phyloP scores from a whole-genome alignment of 805 yeast species.

The Candida nonsorbophila region DNA sequence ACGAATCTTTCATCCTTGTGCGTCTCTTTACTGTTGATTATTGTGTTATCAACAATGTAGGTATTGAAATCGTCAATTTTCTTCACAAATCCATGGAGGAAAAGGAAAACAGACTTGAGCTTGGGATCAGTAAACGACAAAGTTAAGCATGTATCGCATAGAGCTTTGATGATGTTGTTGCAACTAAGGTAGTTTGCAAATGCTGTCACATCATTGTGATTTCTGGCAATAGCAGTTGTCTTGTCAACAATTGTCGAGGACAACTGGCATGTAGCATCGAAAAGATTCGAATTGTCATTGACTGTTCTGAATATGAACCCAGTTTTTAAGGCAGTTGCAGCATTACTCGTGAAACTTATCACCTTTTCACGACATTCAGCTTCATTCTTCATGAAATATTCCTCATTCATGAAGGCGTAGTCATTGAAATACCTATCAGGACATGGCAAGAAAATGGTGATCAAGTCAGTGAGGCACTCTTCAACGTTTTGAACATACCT shows the following conservation, averaged over 20 bases:
- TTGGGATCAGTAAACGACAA: constrained; percentile 28
- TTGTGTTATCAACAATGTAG: constrained; percentile 9
- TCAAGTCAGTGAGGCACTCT: constrained; percentile 26
- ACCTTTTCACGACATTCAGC: constrained; percentile 11
- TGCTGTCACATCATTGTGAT: constrained; percentile 17
- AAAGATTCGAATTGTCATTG: constrained; percentile 15
- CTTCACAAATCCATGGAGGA: constrained; percentile 27
- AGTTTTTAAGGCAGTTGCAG: constrained; percentile 12
- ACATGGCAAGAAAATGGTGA: constrained; percentile 24
- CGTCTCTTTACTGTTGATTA: constrained; percentile 8
- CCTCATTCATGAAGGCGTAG: constrained; percentile 14
- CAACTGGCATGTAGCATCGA: constrained; percentile 29
- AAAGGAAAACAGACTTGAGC: constrained; percentile 30
- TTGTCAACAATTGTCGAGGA: constrained; percentile 23
- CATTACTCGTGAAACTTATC: constrained; percentile 17
- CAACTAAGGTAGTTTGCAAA: constrained; percentile 22
- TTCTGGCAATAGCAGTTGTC: constrained; percentile 9
- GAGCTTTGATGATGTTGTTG: constrained; percentile 25
- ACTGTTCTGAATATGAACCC: constrained; percentile 12
- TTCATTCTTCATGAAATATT: constrained; percentile 8
- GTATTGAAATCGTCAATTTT: constrained; percentile 15
- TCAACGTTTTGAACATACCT: constrained; percentile 13
- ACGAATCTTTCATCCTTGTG: constrained; percentile 7
- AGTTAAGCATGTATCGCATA: constrained; percentile 30
- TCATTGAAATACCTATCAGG: constrained; percentile 32